phyloP scores from a whole-genome alignment of 345 rosid genomes.

The Lenwebbia sp. region DNA sequence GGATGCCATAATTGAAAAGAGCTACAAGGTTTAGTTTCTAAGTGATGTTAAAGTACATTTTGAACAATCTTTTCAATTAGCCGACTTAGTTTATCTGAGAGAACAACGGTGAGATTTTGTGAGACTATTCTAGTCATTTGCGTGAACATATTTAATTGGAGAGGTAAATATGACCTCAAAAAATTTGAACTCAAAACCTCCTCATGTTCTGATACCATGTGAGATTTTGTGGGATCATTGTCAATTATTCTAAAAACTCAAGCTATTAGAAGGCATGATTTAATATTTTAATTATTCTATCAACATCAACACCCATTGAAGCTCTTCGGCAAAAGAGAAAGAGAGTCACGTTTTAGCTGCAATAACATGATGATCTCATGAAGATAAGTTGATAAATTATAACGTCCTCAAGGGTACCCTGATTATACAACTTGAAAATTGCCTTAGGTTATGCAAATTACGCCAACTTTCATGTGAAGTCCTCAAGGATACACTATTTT shows the following conservation, averaged over 20 bases:
- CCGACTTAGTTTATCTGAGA: not conserved
- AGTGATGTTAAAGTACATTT: not conserved
- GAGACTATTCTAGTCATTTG: no score
- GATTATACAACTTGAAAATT: not conserved
- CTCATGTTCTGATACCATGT: no score
- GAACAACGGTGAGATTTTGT: no score
- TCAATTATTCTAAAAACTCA: no score
- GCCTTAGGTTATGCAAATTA: not conserved
- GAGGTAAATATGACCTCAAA: no score
- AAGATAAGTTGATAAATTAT: not conserved
- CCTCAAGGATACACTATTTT: not conserved
- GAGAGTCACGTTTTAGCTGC: not conserved
- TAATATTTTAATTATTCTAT: no score
- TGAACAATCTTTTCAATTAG: not conserved
- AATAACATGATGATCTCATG: not conserved
- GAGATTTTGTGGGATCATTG: no score
- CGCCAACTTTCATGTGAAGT: not conserved
- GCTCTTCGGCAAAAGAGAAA: not conserved
- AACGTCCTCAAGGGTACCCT: not conserved
- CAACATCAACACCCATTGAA: not conserved
- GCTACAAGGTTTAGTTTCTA: not conserved
- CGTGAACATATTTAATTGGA: no score
- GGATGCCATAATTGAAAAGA: not conserved
- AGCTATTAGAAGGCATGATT: no score
- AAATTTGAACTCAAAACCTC: no score